phyloP scores from a whole-genome alignment of 768 basidiomycete genomes.

The Tulasnella sp. region DNA sequence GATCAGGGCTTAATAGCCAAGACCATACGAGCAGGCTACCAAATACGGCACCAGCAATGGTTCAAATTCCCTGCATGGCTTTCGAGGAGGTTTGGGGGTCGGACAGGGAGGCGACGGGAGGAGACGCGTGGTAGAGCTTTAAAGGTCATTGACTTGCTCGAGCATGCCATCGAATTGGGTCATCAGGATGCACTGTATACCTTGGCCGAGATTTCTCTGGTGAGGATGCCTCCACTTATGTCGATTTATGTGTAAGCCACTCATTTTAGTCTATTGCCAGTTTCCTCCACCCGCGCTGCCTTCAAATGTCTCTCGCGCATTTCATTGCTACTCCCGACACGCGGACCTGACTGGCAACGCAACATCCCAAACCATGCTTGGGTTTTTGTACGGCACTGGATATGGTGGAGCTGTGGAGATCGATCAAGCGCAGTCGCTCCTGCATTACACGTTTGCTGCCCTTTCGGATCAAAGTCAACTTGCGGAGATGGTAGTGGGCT shows the following conservation, averaged over 20 bases:
- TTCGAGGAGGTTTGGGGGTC: slow-evolving; percentile 28
- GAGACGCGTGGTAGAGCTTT: slow-evolving; percentile 61
- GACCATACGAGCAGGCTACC: slow-evolving; percentile 53
- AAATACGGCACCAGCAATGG: slow-evolving; percentile 52
- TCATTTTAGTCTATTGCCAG: slow-evolving; percentile 6
- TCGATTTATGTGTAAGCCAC: neutral
- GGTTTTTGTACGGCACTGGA: slow-evolving; percentile 83
- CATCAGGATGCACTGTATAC: slow-evolving; percentile 61
- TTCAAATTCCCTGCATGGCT: slow-evolving; percentile 32
- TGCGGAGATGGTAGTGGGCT: slow-evolving; percentile 87
- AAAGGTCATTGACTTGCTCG: slow-evolving; percentile 69
- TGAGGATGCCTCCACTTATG: slow-evolving; percentile 37
- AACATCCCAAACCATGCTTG: slow-evolving; percentile 74
- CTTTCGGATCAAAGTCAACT: slow-evolving; percentile 68
- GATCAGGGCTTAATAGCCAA: slow-evolving; percentile 58
- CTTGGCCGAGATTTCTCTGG: slow-evolving; percentile 56
- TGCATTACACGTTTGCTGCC: slow-evolving; percentile 91
- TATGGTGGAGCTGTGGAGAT: slow-evolving; percentile 36
- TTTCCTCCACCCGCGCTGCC: slow-evolving; percentile 35
- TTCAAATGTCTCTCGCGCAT: slow-evolving; percentile 51
- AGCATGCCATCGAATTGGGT: slow-evolving; percentile 73
- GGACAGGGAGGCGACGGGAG: slow-evolving; percentile 43
- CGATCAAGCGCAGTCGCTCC: slow-evolving; percentile 53
- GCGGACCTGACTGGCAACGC: slow-evolving; percentile 68
- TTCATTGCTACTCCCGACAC: slow-evolving; percentile 51